Conservation (phyloP, 768 basidiomycete species). For the Daedaleopsis nitida region DNA sequence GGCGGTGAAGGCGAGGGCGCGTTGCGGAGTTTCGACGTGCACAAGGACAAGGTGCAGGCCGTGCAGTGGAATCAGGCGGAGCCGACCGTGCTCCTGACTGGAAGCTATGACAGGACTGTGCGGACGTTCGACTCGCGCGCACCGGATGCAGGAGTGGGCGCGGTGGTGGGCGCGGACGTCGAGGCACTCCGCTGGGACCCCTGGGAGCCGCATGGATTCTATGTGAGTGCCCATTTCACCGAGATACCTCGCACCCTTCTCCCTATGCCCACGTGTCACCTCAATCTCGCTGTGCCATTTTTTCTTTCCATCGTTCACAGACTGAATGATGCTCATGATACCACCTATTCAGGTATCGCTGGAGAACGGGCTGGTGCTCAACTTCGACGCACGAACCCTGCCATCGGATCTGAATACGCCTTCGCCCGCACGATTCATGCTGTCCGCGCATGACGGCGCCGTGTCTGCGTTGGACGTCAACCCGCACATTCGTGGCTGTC, state of each 20-base stretch:
- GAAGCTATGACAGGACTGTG: slow-evolving; percentile 95
- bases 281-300: neutral
- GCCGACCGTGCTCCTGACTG: slow-evolving; percentile 88
- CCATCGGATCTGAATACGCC: slow-evolving; percentile 66
- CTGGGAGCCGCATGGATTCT: slow-evolving; percentile 86
- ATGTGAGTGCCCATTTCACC: slow-evolving; percentile 50
- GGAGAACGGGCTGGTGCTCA: slow-evolving; percentile 91
- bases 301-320: neutral
- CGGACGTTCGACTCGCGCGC: slow-evolving; percentile 90
- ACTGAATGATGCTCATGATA: neutral
- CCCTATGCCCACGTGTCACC: neutral
- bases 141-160: slow-evolving; percentile 81
- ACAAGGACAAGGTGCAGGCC: slow-evolving; percentile 94
- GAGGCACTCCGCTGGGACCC: slow-evolving; percentile 96
- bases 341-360: slow-evolving; percentile 70
- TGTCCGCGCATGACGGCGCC: slow-evolving; percentile 92
- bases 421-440: slow-evolving; percentile 79
- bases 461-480: slow-evolving; percentile 90
- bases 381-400: slow-evolving; percentile 87
- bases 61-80: slow-evolving; percentile 94
- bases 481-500: slow-evolving; percentile 84
- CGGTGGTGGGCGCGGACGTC: slow-evolving; percentile 86
- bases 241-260: neutral
- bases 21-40: slow-evolving; percentile 81
- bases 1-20: slow-evolving; percentile 55